Evolutionary conservation across 2,329 filamentous ascomycete species (phyloP), one percentile per base, ranked within the genome.

Genomic region (Xylaria sp.): DNA sequence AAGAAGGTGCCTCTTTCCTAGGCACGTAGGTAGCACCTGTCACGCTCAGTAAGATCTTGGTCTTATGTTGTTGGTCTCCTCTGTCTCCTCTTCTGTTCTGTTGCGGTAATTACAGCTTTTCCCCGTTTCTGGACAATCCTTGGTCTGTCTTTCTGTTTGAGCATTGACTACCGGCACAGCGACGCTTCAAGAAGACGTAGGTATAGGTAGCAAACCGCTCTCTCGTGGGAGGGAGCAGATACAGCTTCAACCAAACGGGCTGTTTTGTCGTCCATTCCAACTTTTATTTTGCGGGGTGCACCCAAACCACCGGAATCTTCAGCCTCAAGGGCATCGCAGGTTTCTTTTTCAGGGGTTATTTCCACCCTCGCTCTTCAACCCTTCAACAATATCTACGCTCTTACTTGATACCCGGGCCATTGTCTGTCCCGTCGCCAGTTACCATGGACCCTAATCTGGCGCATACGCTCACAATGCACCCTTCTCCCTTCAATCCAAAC

Each of bases 401-500:
- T 1, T 36, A 8, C 33, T 10, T 9, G 33, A 46, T 18, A 46
- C 6, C 41, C 15, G 10, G 3, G 33, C 13, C 41, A 33, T 58
- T 39, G 33, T 49, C 20, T 64, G n/a, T 43, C 49, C 25, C n/a
- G 28, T 43, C 33, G 46, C 51, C 63, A 8, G 18, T 12, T 12
- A 39, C 61, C 63, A 85, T 86, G 84, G 80, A 79, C 65, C 80
- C 82, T 51, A 82, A 85, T 71, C 78, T 76, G 41, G 80, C 78
- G 52, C 79, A 80, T 72, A 81, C 79, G 68, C 80, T 83, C 67
- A 82, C 81, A 13, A 80, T 82, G 72, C 83, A 84, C 66, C 82
- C 83, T 36, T 82, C 83, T 67, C 79, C 82, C n/a, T 83, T 84
- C 62, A 70, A 70, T 39, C 65, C 68, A 36, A 70, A 70, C n/a